phyloP scores from a whole-genome alignment of 1,139 yeast genomes.

The Meyerozyma smithsonii region DNA sequence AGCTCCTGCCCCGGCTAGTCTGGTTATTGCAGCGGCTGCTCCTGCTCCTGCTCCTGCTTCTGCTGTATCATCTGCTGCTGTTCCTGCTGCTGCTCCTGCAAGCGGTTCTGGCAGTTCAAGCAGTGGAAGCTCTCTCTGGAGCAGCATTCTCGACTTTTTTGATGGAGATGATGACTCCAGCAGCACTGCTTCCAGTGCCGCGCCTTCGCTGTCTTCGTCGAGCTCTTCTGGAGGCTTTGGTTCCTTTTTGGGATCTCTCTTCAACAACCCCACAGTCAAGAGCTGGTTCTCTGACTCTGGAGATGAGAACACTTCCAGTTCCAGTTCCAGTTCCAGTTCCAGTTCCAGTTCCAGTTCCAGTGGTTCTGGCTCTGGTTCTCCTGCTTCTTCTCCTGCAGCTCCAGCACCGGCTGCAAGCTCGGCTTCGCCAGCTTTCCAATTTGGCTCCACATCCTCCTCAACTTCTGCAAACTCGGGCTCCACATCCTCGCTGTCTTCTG shows the following conservation, averaged over 20 bases:
- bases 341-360: too few relatives aligned
- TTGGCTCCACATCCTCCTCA: background rate
- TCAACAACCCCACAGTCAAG: constrained; percentile 6
- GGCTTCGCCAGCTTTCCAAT: background rate
- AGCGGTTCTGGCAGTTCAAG: constrained; percentile 14
- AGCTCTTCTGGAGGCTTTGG: constrained; percentile 8
- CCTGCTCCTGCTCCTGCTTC: constrained; percentile 16
- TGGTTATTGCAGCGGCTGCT: constrained; percentile 8
- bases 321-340: too few relatives aligned
- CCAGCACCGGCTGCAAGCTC: background rate
- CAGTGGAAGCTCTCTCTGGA: constrained; percentile 12
- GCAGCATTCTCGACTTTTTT: background rate
- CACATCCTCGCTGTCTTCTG: background rate
- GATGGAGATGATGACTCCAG: background rate
- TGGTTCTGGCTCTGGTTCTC: too few relatives aligned
- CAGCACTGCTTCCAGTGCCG: constrained; percentile 3
- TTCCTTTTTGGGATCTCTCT: constrained; percentile 8
- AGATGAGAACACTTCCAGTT: background rate
- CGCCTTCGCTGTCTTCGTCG: constrained; percentile 5
- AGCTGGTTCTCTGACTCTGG: constrained; percentile 12
- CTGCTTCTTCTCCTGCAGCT: constrained; percentile 3
- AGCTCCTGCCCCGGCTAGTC: constrained; percentile 9
- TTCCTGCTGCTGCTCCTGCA: constrained; percentile 9
- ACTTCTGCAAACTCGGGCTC: background rate
- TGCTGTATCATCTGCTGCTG: constrained; percentile 9